A percentile compares a stretch with the other conserved stretches of the same genome.
These are phyloP conservation scores for Catharanthus roseus DNA, from an alignment of 257 asterid genomes.

Conservation along the genomic window DNA sequence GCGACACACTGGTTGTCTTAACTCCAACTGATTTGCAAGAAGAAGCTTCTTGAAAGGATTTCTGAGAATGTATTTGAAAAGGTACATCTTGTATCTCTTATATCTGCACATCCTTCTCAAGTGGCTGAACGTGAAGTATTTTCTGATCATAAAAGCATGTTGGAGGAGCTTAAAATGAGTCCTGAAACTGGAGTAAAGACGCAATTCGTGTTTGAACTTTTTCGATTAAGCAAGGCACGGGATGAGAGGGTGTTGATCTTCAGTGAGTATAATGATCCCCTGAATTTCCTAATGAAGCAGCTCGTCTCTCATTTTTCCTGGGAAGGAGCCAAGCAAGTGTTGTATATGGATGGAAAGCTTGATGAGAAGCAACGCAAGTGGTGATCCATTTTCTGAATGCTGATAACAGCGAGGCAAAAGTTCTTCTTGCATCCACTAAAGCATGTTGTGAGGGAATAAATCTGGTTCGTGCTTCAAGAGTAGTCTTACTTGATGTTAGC, in stretches of 20 bases:
- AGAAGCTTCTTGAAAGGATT: conserved; percentile 22
- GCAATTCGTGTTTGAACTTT: conserved; percentile 43
- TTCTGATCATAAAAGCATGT: conserved; percentile 5
- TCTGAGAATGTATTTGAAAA: conserved; percentile 9
- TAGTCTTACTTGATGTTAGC: conserved; percentile 63
- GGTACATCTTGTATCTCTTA: conserved; percentile 37
- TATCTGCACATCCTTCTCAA: conserved; percentile 67
- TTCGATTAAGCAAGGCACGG: conserved; percentile 27
- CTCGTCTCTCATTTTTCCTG: conserved; percentile 37
- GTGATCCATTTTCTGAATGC: conserved; percentile 47
- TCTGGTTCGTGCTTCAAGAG: conserved; percentile 80
- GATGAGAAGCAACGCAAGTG: conserved; percentile 33
- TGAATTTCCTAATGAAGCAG: conserved; percentile 39
- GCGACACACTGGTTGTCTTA: conserved; percentile 40
- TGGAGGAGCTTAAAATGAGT: conserved; percentile 22
- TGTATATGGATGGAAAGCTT: conserved; percentile 50
- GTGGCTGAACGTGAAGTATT: conserved; percentile 31
- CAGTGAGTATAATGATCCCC: conserved; percentile 44
- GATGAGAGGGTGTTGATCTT: conserved; percentile 60
- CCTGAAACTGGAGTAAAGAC: conserved; percentile 61
- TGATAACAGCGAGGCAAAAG: conserved; percentile 40
- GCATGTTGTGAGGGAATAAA: conserved; percentile 81
- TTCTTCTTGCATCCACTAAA: conserved; percentile 60
- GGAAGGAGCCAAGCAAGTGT: conserved; percentile 52
- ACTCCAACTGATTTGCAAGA: conserved; percentile 54